Conservation (phyloP, 225 moss, liverwort and hornwort genomes). For the Sphagnum tenellum region DNA sequence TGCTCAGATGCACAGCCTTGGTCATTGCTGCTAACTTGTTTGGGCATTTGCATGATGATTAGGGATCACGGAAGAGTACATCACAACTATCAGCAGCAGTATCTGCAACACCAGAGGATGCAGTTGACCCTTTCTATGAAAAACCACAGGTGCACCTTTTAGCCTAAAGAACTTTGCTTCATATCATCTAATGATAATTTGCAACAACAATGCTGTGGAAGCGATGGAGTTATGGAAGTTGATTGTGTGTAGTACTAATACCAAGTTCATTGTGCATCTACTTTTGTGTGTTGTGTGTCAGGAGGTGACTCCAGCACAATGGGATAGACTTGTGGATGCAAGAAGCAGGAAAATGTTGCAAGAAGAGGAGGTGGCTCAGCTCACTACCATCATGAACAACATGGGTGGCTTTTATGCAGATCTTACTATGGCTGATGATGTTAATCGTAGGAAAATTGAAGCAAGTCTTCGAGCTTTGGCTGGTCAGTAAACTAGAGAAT, state of each 20-base stretch:
- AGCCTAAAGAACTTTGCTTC: too few species aligned
- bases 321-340: constrained; percentile 54
- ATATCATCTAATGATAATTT: too few species aligned
- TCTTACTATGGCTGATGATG: constrained; percentile 42
- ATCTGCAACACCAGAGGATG: not conserved
- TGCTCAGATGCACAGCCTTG: too few species aligned
- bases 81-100: constrained; percentile 7
- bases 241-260: too few species aligned
- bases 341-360: constrained; percentile 58
- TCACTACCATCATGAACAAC: constrained; percentile 49
- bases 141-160: constrained; percentile 39
- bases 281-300: constrained; percentile 1
- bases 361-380: constrained; percentile 54
- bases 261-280: too few species aligned
- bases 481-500: constrained; percentile 19
- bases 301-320: constrained; percentile 65
- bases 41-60: too few species aligned
- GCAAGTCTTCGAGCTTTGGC: constrained; percentile 26
- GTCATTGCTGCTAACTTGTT: too few species aligned
- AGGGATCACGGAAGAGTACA: too few species aligned
- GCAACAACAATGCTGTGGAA: too few species aligned
- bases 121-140: constrained; percentile 45
- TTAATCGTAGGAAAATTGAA: constrained; percentile 63
- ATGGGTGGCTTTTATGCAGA: constrained; percentile 64
- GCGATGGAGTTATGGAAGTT: too few species aligned